Evolutionary conservation across 768 basidiomycete genomes (phyloP).

Genomic region (Hebeloma cylindrosporum): DNA sequence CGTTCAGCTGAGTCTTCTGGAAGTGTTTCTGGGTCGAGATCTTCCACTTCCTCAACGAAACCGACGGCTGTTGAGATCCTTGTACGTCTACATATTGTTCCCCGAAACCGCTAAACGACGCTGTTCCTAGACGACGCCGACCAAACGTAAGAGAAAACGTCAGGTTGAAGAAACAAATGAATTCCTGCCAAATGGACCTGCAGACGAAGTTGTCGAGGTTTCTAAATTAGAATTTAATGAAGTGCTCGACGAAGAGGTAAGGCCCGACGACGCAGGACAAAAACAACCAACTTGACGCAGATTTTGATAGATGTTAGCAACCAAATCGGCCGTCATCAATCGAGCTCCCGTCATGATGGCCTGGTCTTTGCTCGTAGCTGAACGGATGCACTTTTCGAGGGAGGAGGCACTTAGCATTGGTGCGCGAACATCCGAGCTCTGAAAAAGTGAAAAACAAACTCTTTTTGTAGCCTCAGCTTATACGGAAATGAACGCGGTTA

Average conservation of each 20-base stretch:
- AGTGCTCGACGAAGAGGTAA: slow-evolving; percentile 63
- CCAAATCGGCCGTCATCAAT: slow-evolving; percentile 72
- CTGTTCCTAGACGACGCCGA: slow-evolving; percentile 42
- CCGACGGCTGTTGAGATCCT: slow-evolving; percentile 28
- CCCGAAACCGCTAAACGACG: slow-evolving; percentile 1
- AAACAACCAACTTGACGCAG: background rate
- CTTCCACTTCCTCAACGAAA: slow-evolving; percentile 18
- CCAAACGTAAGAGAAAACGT: slow-evolving; percentile 56
- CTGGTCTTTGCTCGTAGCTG: slow-evolving; percentile 87
- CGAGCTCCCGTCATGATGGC: slow-evolving; percentile 94
- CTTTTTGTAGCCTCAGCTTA: slow-evolving; percentile 68
- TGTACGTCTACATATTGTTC: slow-evolving; percentile 21
- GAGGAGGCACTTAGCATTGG: slow-evolving; percentile 94
- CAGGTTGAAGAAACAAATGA: slow-evolving; percentile 52
- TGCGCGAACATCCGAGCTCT: slow-evolving; percentile 21
- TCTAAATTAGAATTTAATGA: slow-evolving; percentile 73
- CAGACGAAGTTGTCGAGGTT: slow-evolving; percentile 49
- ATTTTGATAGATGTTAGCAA: slow-evolving; percentile 50
- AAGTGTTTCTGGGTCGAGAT: slow-evolving; percentile 10
- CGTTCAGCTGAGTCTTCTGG: slow-evolving; percentile 12
- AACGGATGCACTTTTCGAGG: slow-evolving; percentile 80
- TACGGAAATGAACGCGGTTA: slow-evolving; percentile 88
- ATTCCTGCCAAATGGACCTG: slow-evolving; percentile 51
- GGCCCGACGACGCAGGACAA: background rate
- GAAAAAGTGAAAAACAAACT: background rate